Base-by-base conservation (phyloP, 2,329 filamentous ascomycete genomes). In the Gaeumannomyces sp. region DNA sequence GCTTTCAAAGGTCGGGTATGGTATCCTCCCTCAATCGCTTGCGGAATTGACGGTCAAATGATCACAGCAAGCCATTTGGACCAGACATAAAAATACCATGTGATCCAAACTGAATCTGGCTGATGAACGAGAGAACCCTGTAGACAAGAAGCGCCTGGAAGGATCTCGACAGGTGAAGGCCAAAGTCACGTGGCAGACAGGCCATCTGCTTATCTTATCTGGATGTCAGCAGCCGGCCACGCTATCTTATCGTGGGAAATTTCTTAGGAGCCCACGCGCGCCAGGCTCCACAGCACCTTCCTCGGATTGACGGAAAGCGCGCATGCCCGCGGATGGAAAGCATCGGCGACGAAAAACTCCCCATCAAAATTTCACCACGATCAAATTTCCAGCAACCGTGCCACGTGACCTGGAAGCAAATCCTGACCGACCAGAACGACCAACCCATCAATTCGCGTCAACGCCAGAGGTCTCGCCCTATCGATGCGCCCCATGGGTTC, bases 341-440 rank as follows among this genome's bases (percentile, higher is more conserved):
- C 45, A 53, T 53, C 45, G 45, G 45, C 45, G 45, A 53, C 45
- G 25, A 53, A 19, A 53, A 22, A 10, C 22, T 14, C 45, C 45
- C 45, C 45, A n/a, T 53, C 45, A 53, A 53, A 53, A 53, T 53
- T 53, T 53, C 45, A 53, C 45, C 45, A n/a, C 22, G 45, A 53
- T 53, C 45, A 53, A 53, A 53, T 53, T 53, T 53, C 45, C 8
- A 53, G 45, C 45, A 53, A 53, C n/a, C 22, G 45, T 25, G 45
- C 19, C 45, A 53, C 45, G 45, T 53, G 45, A 53, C 45, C 45
- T 10, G 45, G 45, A 53, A 53, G 22, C 45, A 53, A 53, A 53
- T 53, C 45, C 45, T 53, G 45, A 53, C 19, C 45, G 45, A 53
- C 45, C 45, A 53, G 45, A 53, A 53, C 45, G n/a, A 53, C 22